phyloP scores from a whole-genome alignment of 2,329 filamentous ascomycete genomes.

The Teratosphaeria pseudoeucalypti region DNA sequence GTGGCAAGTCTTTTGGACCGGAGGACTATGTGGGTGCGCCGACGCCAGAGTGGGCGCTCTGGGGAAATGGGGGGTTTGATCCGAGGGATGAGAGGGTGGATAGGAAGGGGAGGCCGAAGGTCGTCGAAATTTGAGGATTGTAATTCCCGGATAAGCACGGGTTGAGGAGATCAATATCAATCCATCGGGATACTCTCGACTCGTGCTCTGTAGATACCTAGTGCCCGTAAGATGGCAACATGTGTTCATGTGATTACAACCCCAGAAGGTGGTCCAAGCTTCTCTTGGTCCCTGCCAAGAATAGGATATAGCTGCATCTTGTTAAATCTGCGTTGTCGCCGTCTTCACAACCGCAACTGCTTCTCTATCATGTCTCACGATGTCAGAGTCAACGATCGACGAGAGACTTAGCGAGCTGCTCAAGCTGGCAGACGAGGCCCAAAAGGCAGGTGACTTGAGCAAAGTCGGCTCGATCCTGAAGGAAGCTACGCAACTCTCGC shows the following conservation, averaged over 20 bases:
- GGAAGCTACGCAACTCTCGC: constrained; percentile 35
- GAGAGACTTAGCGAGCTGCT: constrained; percentile 15
- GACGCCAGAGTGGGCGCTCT: constrained; percentile 88
- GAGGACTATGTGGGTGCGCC: constrained; percentile 78
- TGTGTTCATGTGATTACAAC: too few relatives aligned
- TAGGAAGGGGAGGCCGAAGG: constrained; percentile 53
- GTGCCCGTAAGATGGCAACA: too few relatives aligned
- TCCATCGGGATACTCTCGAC: neutral
- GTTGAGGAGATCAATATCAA: neutral
- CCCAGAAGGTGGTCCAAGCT: neutral
- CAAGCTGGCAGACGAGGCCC: constrained; percentile 13
- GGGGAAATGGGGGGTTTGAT: constrained; percentile 92
- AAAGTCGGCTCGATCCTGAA: constrained; percentile 33
- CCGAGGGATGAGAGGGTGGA: constrained; percentile 80
- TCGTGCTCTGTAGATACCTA: neutral
- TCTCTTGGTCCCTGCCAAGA: neutral
- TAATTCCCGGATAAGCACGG: neutral
- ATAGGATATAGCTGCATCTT: neutral
- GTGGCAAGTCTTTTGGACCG: constrained; percentile 56
- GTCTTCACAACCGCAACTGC: neutral
- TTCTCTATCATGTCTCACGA: neutral
- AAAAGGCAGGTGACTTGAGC: constrained; percentile 22
- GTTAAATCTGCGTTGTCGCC: neutral
- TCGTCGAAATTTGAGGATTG: constrained; percentile 2
- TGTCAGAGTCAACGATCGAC: neutral